Evolutionary conservation across 2,329 filamentous ascomycete genomes (phyloP).

Genomic region (Fusarium guadeloupense): DNA sequence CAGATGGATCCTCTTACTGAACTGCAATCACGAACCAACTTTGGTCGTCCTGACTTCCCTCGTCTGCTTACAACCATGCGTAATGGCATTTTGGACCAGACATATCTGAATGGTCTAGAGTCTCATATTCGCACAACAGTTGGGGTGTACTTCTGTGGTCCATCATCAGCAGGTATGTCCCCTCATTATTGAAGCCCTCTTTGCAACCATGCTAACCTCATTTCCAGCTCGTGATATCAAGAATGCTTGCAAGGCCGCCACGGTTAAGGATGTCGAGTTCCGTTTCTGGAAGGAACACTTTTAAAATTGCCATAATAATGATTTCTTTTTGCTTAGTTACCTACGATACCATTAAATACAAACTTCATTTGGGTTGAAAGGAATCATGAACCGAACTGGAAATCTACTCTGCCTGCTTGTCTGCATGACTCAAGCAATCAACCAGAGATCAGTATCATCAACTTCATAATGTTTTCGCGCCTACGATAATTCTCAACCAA

Average conservation of each 20-base stretch:
- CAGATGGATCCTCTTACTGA: slow-evolving; percentile 92
- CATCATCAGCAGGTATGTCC: slow-evolving; percentile 71
- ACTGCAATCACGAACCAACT: slow-evolving; percentile 89
- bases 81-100: slow-evolving; percentile 84
- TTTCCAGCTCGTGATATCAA: slow-evolving; percentile 81
- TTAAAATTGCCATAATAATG: slow-evolving; percentile 48
- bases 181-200: neutral
- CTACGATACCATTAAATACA: slow-evolving; percentile 38
- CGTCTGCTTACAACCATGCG: slow-evolving; percentile 85
- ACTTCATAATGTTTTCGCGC: too few relatives aligned
- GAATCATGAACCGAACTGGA: neutral
- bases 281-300: slow-evolving; percentile 99
- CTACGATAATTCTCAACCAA: too few relatives aligned
- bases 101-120: slow-evolving; percentile 85
- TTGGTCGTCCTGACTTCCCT: slow-evolving; percentile 89
- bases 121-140: slow-evolving; percentile 81
- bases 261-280: slow-evolving; percentile 83
- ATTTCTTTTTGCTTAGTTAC: slow-evolving; percentile 32
- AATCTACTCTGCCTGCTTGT: too few relatives aligned
- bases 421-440: too few relatives aligned
- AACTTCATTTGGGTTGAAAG: neutral
- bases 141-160: slow-evolving; percentile 98
- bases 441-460: too few relatives aligned
- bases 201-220: slow-evolving; percentile 47
- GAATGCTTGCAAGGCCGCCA: slow-evolving; percentile 78